A percentile compares a stretch with the other conserved stretches of the same genome.
Evolutionary conservation across 208 protist genomes (phyloP).

Genomic region (Acanthamoeba divionensis): DNA sequence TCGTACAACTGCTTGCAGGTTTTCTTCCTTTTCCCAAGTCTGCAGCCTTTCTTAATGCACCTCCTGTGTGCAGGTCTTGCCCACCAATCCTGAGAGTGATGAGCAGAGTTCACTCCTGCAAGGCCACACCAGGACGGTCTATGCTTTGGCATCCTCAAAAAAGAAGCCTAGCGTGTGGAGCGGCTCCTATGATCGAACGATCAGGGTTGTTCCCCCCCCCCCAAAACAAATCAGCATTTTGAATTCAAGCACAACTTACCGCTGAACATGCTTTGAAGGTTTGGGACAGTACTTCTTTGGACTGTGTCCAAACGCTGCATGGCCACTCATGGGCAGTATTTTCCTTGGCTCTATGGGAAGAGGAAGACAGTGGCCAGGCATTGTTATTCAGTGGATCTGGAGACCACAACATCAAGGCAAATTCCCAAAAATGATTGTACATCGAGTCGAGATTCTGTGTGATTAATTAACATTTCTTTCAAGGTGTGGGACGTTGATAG

Average conservation of each 20-base stretch:
- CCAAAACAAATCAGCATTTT: no score
- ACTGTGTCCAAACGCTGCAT: background rate
- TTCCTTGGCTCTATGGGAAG: conserved; percentile 8
- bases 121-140: conserved; percentile 7
- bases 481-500: background rate
- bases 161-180: background rate
- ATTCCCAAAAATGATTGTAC: background rate
- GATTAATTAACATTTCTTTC: background rate
- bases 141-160: background rate
- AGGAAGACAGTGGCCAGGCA: background rate
- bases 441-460: background rate
- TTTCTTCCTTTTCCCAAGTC: no score
- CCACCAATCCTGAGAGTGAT: no score
- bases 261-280: background rate
- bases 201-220: background rate
- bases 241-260: no score
- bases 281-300: background rate
- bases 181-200: conserved; percentile 24
- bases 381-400: background rate
- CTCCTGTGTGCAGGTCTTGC: no score
- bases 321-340: conserved; percentile 15
- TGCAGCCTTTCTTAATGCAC: no score
- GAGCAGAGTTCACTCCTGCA: no score
- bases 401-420: background rate
- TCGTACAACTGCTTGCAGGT: no score